Evolutionary conservation across 1,284 basidiomycete genomes (phyloP), one percentile per base, ranked within the genome.

Genomic region (Sporisorium reilianum): DNA sequence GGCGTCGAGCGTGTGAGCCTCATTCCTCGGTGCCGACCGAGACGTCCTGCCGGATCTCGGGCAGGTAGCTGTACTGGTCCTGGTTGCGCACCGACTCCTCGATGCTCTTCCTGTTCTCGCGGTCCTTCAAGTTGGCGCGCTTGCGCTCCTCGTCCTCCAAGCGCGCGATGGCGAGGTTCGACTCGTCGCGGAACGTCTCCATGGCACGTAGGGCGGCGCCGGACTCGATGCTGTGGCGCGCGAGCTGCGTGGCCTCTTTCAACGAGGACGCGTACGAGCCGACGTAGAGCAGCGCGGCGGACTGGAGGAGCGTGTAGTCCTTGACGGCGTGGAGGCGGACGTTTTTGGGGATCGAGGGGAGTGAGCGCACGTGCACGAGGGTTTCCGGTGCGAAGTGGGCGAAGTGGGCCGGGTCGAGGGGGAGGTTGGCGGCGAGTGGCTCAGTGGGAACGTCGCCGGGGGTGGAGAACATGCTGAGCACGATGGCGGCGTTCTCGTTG

Each of bases 301-400:
- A 58, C 48, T 84, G 82, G 9, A 84, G 52, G 0, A 84, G 55
- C 16, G 81, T 83, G 59, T 83, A 84, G 56, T 81, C 79, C 36
- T 56, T 69, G 42, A 84, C 23, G 3, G 83, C 81, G 9, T 64
- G 51, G 3, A 84, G 52, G 8, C 81, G 53, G 4, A 76, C 72
- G 12, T 60, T 62, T 14, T 53, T 52, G 0, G 83, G 83, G 32
- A 84, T 78, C 10, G 65, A 67, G 25, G 72, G 76, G 0, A 77
- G 61, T 18, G 61, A 49, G 18, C 57, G 40, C 5, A 64, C 50
- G n/a, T 70, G 72, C 1, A 67, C 56, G 25, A 68, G 54, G 0
- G 67, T 67, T 25, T 68, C 68, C 0, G 69, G 61, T 8, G 68
- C 59, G 32, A 58, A 67, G 25, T 65, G 28, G 22, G 38, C 22